phyloP scores from a whole-genome alignment of 306 rosid genomes.

The Prosopis cineraria region DNA sequence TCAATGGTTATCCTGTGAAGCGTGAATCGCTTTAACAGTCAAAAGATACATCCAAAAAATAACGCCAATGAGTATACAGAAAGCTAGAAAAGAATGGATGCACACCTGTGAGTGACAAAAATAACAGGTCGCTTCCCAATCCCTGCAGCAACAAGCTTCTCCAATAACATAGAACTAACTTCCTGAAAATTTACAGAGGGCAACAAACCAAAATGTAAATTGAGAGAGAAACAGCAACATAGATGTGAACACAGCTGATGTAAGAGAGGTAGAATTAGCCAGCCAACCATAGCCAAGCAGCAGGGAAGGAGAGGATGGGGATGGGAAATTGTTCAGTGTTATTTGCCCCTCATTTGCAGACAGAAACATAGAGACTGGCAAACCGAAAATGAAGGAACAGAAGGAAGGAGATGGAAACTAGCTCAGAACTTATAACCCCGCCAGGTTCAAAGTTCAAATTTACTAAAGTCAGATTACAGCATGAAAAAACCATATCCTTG shows the following conservation, averaged over 20 bases:
- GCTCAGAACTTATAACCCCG: constrained; percentile 1
- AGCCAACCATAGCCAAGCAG: constrained; percentile 7
- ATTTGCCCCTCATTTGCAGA: constrained; percentile 26
- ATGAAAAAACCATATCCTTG: not conserved
- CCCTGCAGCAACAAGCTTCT: constrained; percentile 92
- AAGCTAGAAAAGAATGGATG: not conserved
- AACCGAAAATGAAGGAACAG: constrained; percentile 16
- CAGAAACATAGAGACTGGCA: not conserved
- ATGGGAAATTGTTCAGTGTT: not conserved
- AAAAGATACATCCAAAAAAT: constrained; percentile 25
- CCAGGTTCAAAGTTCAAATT: not conserved
- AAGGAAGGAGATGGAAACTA: constrained; percentile 12
- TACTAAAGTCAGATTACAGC: not conserved
- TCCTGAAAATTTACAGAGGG: constrained; percentile 61
- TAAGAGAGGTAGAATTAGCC: constrained; percentile 19
- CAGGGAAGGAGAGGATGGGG: not conserved
- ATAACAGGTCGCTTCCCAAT: constrained; percentile 92
- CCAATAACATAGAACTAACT: constrained; percentile 92
- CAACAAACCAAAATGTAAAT: constrained; percentile 23
- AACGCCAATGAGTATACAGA: constrained; percentile 4
- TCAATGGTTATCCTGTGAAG: constrained; percentile 13
- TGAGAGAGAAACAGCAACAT: constrained; percentile 26
- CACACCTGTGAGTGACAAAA: constrained; percentile 88
- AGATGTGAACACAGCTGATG: constrained; percentile 19
- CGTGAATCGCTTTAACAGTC: not conserved